Evolutionary conservation across 495 filamentous ascomycete species (phyloP).

Genomic region (Xylaria bambusicola): DNA sequence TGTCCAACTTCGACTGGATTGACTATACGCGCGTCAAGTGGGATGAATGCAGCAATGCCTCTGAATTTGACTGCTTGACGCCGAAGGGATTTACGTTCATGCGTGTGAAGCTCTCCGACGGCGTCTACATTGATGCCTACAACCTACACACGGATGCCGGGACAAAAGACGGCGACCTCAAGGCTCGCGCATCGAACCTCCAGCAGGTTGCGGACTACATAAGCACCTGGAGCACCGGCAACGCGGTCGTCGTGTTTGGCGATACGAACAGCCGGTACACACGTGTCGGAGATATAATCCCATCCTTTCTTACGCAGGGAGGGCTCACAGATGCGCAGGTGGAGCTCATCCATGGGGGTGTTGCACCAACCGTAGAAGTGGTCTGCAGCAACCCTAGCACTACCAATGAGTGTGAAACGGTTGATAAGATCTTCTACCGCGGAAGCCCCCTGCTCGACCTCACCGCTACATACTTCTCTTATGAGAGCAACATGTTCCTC

Average conservation of each 20-base stretch:
- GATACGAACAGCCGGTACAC: slow-evolving; percentile 64
- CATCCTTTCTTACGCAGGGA: slow-evolving; percentile 46
- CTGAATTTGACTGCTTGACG: slow-evolving; percentile 59
- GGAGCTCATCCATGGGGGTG: slow-evolving; percentile 45
- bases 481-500: slow-evolving; percentile 53
- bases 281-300: slow-evolving; percentile 50
- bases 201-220: slow-evolving; percentile 59
- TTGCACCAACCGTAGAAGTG: slow-evolving; percentile 40
- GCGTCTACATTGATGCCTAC: slow-evolving; percentile 58
- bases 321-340: slow-evolving; percentile 57
- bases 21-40: slow-evolving; percentile 60
- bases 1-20: slow-evolving; percentile 57
- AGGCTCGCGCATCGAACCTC: slow-evolving; percentile 56
- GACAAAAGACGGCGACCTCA: slow-evolving; percentile 48
- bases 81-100: slow-evolving; percentile 68
- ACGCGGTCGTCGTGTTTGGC: slow-evolving; percentile 61
- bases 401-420: slow-evolving; percentile 56
- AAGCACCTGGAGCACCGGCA: slow-evolving; percentile 50
- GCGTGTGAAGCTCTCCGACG: slow-evolving; percentile 45
- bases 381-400: slow-evolving; percentile 54
- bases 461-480: slow-evolving; percentile 45
- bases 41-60: slow-evolving; percentile 56
- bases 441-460: slow-evolving; percentile 48
- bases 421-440: slow-evolving; percentile 66
- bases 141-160: slow-evolving; percentile 67